phyloP scores from a whole-genome alignment of 2,329 filamentous ascomycete species.

The Microcyclospora tardicrescens region DNA sequence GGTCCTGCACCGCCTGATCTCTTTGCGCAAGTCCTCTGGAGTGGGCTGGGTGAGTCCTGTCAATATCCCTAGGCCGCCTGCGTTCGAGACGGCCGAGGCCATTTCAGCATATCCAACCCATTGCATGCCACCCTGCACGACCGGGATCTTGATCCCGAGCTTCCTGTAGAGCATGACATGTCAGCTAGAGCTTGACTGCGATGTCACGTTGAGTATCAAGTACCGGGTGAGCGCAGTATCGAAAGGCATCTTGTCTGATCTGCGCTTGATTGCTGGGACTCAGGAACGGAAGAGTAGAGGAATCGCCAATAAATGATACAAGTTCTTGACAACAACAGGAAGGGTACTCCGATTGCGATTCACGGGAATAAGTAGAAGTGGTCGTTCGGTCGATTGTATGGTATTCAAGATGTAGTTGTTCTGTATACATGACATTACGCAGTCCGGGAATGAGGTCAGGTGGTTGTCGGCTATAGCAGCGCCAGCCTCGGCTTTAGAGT shows the following conservation, averaged over 20 bases:
- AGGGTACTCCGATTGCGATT: no score
- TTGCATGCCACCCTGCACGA: constrained; percentile 82
- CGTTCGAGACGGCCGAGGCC: constrained; percentile 62
- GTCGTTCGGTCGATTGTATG: no score
- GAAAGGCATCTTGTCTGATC: constrained; percentile 42
- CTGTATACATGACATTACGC: no score
- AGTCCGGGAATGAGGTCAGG: no score
- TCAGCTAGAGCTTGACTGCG: constrained; percentile 33
- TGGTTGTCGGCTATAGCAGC: no score
- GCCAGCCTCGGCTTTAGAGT: no score
- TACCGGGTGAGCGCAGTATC: constrained; percentile 50
- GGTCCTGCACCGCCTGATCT: constrained; percentile 74
- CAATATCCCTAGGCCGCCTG: constrained; percentile 71
- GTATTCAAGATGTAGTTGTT: no score
- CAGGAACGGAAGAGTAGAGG: no score
- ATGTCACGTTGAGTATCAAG: constrained; percentile 40
- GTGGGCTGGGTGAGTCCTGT: constrained; percentile 86
- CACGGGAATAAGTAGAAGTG: no score
- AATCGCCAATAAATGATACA: no score
- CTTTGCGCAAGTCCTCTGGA: constrained; percentile 80
- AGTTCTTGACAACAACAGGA: no score
- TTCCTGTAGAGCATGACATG: constrained; percentile 1
- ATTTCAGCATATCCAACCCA: constrained; percentile 72
- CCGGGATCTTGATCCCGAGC: constrained; percentile 44
- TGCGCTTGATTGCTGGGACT: neutral